A percentile compares a stretch with the other conserved stretches of the same genome.
phyloP scores from a whole-genome alignment of 1,284 basidiomycete species.

The Ustilago vetiveriae region DNA sequence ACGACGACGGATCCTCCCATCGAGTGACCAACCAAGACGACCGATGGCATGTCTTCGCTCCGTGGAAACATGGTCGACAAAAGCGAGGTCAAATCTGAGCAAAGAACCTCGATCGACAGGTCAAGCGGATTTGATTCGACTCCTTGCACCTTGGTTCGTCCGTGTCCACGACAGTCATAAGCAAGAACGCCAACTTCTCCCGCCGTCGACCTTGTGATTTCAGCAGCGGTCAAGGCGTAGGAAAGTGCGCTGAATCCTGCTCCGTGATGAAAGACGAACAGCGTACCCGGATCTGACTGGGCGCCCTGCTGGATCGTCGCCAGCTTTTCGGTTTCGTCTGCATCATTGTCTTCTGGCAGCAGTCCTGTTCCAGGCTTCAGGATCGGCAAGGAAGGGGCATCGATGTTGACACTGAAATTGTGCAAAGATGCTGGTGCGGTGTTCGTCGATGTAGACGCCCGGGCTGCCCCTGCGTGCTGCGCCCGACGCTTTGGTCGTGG shows the following conservation, averaged over 20 bases:
- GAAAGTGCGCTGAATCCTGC: slow-evolving; percentile 88
- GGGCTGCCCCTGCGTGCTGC: no score
- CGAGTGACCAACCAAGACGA: slow-evolving; percentile 66
- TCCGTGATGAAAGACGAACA: slow-evolving; percentile 92
- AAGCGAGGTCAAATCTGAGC: slow-evolving; percentile 39
- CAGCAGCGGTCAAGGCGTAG: slow-evolving; percentile 86
- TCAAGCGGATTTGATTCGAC: slow-evolving; percentile 29
- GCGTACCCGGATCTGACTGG: slow-evolving; percentile 70
- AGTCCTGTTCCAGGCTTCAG: slow-evolving; percentile 53
- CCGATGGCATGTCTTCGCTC: slow-evolving; percentile 33
- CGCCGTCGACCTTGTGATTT: slow-evolving; percentile 73
- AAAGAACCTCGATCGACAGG: slow-evolving; percentile 57
- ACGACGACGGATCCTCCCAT: slow-evolving; percentile 67
- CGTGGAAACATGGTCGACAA: slow-evolving; percentile 49
- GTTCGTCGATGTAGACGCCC: no score
- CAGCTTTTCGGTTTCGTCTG: slow-evolving; percentile 67
- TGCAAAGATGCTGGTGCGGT: slow-evolving; percentile 4
- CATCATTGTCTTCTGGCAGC: slow-evolving; percentile 59
- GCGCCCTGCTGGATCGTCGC: neutral
- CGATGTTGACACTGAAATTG: slow-evolving; percentile 11
- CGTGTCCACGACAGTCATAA: slow-evolving; percentile 87
- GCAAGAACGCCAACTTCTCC: slow-evolving; percentile 85
- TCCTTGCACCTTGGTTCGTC: slow-evolving; percentile 64
- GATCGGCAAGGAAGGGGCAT: slow-evolving; percentile 14
- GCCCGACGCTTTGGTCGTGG: slow-evolving; percentile 22